Base-by-base conservation (phyloP, 192 early-diverging fungal genomes). In the Mortierella antarctica region DNA sequence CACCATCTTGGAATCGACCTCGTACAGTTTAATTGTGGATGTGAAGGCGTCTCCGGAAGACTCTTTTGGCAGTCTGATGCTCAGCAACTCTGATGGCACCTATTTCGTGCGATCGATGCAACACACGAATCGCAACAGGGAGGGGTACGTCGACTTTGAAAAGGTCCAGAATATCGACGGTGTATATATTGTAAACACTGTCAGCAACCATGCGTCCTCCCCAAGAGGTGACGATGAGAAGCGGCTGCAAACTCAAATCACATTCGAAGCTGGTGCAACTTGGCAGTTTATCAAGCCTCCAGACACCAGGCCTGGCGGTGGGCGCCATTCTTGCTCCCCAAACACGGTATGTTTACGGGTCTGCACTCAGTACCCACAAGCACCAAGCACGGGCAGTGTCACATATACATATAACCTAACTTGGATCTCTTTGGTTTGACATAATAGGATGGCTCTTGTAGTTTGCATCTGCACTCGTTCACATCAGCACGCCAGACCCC, bases 101-200 rank as follows among this genome's bases (percentile, higher is more conserved):
- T 92, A 92, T 68, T 99, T 96, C 76, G 89, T 91, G 49, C 88
- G 88, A 62, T 86, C 92, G 45, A 88, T 96, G 40, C 87, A 95
- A 42, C 86, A 95, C 78, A 94, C 93, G 18, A 96, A 99, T 69
- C 91, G 95, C 42, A 89, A 94, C 53, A 14, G 41, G 0, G 48
- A 80, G 9, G 97, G 96, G 18, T 72, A 88, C 40, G 94, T 98
- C 9, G 97, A 99, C 72, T 95, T 96, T 83, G 97, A 98, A 85
- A 88, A 92, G 11, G 88, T 96, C 42, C 90, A 95, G 48, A 91
- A 92, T 13, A 82, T 95, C 5, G 89, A 93, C 57, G 96, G 95
- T 17, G 92, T 98, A 12, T 81, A 95, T 42, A 74, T 97, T 4
- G 93, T 95, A 45, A 99, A 99, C 70, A 83, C 93, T 48, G 93